These are phyloP conservation scores for Ganoderma lingzhi DNA, from an alignment of 1,284 basidiomycete species.

Conservation along the genomic window DNA sequence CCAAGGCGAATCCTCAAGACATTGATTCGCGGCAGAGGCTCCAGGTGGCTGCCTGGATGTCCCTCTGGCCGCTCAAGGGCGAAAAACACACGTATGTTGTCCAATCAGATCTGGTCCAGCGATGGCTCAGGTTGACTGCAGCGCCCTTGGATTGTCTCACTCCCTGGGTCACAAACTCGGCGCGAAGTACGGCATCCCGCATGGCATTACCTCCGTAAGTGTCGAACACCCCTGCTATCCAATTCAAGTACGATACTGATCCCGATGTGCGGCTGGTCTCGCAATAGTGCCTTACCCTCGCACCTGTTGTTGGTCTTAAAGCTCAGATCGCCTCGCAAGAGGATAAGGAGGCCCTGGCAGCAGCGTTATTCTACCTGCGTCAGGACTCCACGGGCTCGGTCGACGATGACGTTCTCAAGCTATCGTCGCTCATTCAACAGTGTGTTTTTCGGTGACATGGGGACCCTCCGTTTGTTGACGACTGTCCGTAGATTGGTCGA, in stretches of 20 bases:
- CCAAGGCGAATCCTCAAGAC: conserved; percentile 65
- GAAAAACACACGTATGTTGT: conserved; percentile 58
- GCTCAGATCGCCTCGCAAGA: conserved; percentile 60
- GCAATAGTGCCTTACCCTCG: conserved; percentile 76
- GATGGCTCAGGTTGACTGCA: conserved; percentile 32
- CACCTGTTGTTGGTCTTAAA: conserved; percentile 67
- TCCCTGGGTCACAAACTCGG: conserved; percentile 80
- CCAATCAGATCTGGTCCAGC: background rate
- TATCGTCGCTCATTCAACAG: conserved; percentile 64
- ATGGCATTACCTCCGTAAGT: conserved; percentile 82
- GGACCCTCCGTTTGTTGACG: conserved; percentile 5
- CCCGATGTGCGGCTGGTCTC: background rate
- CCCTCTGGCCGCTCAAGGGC: conserved; percentile 70
- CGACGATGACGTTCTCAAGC: conserved; percentile 62
- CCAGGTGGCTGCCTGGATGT: conserved; percentile 83
- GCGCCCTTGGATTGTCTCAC: conserved; percentile 78
- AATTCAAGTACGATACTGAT: background rate
- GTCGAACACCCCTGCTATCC: background rate
- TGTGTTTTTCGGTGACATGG: conserved; percentile 41
- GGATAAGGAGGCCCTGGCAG: conserved; percentile 66
- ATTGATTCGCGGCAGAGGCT: conserved; percentile 72
- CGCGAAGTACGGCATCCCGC: conserved; percentile 78
- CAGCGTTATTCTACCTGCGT: conserved; percentile 61
- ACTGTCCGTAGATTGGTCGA: conserved; percentile 54
- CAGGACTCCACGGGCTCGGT: conserved; percentile 65